Percentiles rank a stretch among this genome's conserved stretches.
Evolutionary conservation across 2,329 filamentous ascomycete genomes (phyloP).

Genomic region (Aspergillus uvarum): DNA sequence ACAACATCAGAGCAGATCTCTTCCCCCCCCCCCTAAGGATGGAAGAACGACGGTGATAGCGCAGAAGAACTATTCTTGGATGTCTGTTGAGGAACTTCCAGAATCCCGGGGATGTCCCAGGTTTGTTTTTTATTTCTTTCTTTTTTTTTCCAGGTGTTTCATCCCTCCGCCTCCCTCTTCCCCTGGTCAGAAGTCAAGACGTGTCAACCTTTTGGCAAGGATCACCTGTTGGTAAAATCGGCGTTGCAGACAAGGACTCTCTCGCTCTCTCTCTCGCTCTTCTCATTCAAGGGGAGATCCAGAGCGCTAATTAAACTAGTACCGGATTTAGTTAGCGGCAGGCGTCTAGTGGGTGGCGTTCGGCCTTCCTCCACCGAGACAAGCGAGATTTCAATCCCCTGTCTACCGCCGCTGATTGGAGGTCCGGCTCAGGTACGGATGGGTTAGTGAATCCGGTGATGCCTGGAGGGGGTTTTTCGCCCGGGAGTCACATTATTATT

Average conservation of each 20-base stretch:
- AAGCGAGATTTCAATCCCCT: constrained; percentile 26
- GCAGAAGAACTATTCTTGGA: constrained; percentile 5
- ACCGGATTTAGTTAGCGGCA: constrained; percentile 9
- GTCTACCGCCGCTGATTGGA: constrained; percentile 18
- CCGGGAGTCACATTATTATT: constrained; percentile 13
- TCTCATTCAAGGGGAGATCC: constrained; percentile 1
- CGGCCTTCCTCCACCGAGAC: constrained; percentile 17
- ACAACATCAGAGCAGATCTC: background rate
- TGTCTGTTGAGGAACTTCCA: background rate
- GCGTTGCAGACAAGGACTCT: constrained; percentile 1
- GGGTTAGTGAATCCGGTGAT: constrained; percentile 15
- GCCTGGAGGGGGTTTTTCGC: constrained; percentile 16
- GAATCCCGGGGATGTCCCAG: background rate
- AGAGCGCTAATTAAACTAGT: constrained; percentile 19
- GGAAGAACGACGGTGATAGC: background rate
- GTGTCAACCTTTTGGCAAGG: constrained; percentile 20
- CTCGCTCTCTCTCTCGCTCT: background rate
- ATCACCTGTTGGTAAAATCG: constrained; percentile 11
- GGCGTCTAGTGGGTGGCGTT: constrained; percentile 18
- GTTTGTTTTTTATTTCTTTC: too few relatives aligned
- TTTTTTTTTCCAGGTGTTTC: constrained; percentile 3
- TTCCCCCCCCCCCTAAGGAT: background rate
- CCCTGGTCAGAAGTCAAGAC: constrained; percentile 9
- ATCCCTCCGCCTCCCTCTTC: constrained; percentile 1
- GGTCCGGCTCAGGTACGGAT: constrained; percentile 20